Conservation (phyloP, 345 rosid species). For the Nasturtium officinale region DNA sequence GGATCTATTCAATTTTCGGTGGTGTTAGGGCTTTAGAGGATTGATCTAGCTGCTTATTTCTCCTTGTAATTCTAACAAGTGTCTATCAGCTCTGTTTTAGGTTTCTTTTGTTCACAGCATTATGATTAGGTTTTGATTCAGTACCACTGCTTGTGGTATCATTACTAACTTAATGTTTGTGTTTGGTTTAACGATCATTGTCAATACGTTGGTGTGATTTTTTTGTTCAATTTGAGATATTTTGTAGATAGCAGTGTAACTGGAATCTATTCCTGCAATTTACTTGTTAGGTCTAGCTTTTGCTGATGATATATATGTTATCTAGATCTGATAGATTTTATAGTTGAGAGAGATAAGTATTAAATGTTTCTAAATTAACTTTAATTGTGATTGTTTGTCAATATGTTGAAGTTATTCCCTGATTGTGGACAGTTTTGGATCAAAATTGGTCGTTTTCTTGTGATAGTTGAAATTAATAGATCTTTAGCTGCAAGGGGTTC, state of each 20-base stretch:
- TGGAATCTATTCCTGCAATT: neutral
- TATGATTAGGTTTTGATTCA: constrained; percentile 10
- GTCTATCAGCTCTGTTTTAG: neutral
- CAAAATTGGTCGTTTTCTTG: neutral
- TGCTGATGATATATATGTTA: neutral
- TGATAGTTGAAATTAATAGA: neutral
- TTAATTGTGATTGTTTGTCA: neutral
- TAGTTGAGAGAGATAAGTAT: neutral
- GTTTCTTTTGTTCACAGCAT: neutral
- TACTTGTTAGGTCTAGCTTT: constrained; percentile 6
- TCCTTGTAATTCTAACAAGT: neutral
- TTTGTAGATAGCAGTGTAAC: constrained; percentile 7
- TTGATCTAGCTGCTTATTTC: constrained; percentile 14
- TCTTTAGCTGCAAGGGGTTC: neutral
- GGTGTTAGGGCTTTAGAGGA: neutral
- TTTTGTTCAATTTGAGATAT: neutral
- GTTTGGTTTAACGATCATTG: constrained; percentile 6
- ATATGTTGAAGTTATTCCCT: neutral
- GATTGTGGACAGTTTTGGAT: neutral
- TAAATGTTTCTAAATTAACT: neutral
- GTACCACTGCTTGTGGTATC: neutral
- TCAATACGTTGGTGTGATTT: neutral
- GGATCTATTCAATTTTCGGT: constrained; percentile 25
- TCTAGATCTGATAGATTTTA: constrained; percentile 1
- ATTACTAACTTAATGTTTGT: neutral